Evolutionary conservation across 75 land plant genomes (phyloP), one percentile per base, ranked within the genome.

Genomic region (Ceratopteris richardii): DNA sequence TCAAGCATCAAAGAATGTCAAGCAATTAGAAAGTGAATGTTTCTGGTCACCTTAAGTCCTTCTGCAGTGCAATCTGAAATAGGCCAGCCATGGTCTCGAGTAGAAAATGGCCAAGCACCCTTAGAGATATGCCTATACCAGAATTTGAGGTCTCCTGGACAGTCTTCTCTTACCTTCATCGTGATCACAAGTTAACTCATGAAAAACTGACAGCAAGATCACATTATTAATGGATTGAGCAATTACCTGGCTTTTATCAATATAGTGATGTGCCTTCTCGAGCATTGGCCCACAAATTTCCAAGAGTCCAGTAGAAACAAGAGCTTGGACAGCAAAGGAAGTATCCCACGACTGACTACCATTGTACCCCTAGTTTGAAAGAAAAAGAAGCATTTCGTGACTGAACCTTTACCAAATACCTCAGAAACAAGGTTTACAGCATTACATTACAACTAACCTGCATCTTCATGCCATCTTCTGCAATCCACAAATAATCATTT

Each of bases 391-490:
- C n/a, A n/a, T n/a, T n/a, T n/a, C n/a, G n/a, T n/a, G n/a, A n/a
- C n/a, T n/a, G n/a, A n/a, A n/a, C n/a, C n/a, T n/a, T n/a, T n/a
- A n/a, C n/a, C n/a, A n/a, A n/a, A n/a, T n/a, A n/a, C n/a, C n/a
- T n/a, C n/a, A n/a, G n/a, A n/a, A n/a, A n/a, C n/a, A n/a, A n/a
- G n/a, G n/a, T n/a, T n/a, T n/a, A n/a, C n/a, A n/a, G n/a, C n/a
- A n/a, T n/a, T n/a, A n/a, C n/a, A n/a, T n/a, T n/a, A n/a, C n/a
- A n/a, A n/a, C n/a, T n/a, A 3, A 85, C 98, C 95, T 93, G 87
- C 98, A 89, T 93, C 76, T 89, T 93, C 98, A 93, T 93, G 68
- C 98, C 98, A 85, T 93, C 98, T 79, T 93, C 98, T 40, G 98
- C 98, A 67, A 93, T 14, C 98, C 98, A 93, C 36, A 93, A 62